Evolutionary conservation across 1,284 basidiomycete genomes (phyloP).

Genomic region (Schizophyllum amplum): DNA sequence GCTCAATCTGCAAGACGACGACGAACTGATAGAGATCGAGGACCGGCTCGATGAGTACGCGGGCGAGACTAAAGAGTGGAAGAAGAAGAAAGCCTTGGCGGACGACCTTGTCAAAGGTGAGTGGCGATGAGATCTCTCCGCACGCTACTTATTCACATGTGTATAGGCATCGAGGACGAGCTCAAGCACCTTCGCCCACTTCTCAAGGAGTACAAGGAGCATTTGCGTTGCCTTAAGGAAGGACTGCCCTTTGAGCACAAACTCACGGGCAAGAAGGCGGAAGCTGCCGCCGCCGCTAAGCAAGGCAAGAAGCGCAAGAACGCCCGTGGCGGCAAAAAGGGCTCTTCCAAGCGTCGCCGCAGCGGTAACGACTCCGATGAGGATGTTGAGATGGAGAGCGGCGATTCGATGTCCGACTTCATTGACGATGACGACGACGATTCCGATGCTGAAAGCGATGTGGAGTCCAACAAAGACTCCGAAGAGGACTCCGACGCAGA

Average conservation of each 20-base stretch:
- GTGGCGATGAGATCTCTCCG: background rate
- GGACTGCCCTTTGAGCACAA: slow-evolving; percentile 35
- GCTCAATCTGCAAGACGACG: slow-evolving; percentile 42
- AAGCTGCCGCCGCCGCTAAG: slow-evolving; percentile 12
- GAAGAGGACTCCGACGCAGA: slow-evolving; percentile 10
- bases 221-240: slow-evolving; percentile 38
- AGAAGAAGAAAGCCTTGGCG: slow-evolving; percentile 32
- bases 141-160: slow-evolving; percentile 10
- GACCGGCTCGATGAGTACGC: slow-evolving; percentile 31
- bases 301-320: slow-evolving; percentile 44
- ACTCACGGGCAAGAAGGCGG: slow-evolving; percentile 29
- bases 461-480: slow-evolving; percentile 10
- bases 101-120: slow-evolving; percentile 36
- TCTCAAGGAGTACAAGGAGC: slow-evolving; percentile 34
- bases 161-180: slow-evolving; percentile 29
- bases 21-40: slow-evolving; percentile 42
- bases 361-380: slow-evolving; percentile 8
- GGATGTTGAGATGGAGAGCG: slow-evolving; percentile 8
- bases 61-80: slow-evolving; percentile 30
- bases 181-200: slow-evolving; percentile 32
- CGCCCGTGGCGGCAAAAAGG: slow-evolving; percentile 27
- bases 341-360: slow-evolving; percentile 37
- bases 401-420: slow-evolving; percentile 21
- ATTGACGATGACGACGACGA: slow-evolving; percentile 18
- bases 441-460: slow-evolving; percentile 14